Conservation (phyloP, 2,329 filamentous ascomycete species). For the Sarocladiaceae sp. region DNA sequence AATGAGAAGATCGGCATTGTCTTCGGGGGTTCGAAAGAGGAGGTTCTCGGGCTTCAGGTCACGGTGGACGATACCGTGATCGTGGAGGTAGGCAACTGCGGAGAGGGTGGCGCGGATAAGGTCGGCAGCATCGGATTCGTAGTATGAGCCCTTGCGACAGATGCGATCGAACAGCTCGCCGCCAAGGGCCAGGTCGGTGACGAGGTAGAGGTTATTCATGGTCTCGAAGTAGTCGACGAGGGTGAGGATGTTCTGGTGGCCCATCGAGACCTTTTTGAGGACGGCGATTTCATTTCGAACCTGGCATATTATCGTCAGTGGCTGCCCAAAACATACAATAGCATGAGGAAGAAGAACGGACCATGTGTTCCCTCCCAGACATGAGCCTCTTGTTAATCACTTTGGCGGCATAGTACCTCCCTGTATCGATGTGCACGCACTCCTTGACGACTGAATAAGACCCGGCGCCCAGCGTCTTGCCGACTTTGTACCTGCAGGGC, state of each 20-base stretch:
- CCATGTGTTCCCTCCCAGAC: constrained; percentile 97
- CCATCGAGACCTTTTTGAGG: constrained; percentile 96
- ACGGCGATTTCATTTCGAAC: constrained; percentile 97
- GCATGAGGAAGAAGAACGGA: constrained; percentile 31
- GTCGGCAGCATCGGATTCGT: constrained; percentile 92
- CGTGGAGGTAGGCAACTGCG: constrained; percentile 96
- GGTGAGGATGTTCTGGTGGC: constrained; percentile 95
- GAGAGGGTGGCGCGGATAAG: constrained; percentile 91
- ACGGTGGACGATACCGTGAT: constrained; percentile 96
- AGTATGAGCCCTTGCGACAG: constrained; percentile 97
- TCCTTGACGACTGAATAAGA: constrained; percentile 99
- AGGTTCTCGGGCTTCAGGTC: constrained; percentile 97
- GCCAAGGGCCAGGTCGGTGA: constrained; percentile 91
- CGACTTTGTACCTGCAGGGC: constrained; percentile 96
- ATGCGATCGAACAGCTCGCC: constrained; percentile 98
- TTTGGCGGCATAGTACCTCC: constrained; percentile 96
- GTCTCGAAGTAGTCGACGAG: constrained; percentile 99
- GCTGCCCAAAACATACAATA: neutral
- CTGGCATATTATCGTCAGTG: constrained; percentile 44
- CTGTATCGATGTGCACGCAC: constrained; percentile 97
- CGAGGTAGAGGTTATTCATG: constrained; percentile 98
- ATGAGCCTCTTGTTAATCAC: constrained; percentile 99
- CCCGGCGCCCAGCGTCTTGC: constrained; percentile 92
- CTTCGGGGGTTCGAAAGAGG: constrained; percentile 92
- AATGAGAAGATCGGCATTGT: constrained; percentile 94